These are phyloP conservation scores for Thelephora ganbajun DNA, from an alignment of 768 basidiomycete genomes.

Conservation along the genomic window DNA sequence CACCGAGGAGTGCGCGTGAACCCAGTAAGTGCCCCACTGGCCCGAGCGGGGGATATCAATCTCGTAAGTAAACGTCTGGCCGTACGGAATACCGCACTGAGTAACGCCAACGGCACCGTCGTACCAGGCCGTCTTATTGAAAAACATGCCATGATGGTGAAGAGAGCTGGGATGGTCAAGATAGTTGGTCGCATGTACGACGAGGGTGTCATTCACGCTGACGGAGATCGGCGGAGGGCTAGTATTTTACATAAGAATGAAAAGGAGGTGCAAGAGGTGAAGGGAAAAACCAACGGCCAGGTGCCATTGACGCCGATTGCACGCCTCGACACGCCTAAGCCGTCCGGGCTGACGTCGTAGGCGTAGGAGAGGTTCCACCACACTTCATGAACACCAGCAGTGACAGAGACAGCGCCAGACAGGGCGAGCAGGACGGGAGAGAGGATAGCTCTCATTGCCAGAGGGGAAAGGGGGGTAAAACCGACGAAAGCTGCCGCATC, in stretches of 20 bases:
- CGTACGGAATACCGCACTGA: conserved; percentile 80
- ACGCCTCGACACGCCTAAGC: conserved; percentile 47
- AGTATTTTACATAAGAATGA: background rate
- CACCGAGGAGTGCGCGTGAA: conserved; percentile 52
- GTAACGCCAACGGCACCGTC: conserved; percentile 77
- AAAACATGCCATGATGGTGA: conserved; percentile 94
- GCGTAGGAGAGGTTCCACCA: conserved; percentile 94
- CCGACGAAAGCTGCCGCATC: no score
- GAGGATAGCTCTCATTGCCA: background rate
- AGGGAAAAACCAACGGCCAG: conserved; percentile 64
- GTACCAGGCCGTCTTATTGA: conserved; percentile 77
- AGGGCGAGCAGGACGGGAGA: conserved; percentile 9
- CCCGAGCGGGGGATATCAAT: conserved; percentile 55
- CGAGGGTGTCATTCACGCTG: conserved; percentile 51
- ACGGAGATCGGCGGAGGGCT: conserved; percentile 79
- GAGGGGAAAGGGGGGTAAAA: no score
- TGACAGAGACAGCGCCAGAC: conserved; percentile 22
- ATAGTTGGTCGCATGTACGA: conserved; percentile 65
- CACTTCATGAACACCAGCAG: conserved; percentile 51
- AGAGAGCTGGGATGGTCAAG: conserved; percentile 54
- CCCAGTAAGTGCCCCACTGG: conserved; percentile 76
- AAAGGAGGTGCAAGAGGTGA: background rate
- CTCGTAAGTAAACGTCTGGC: conserved; percentile 56
- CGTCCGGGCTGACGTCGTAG: conserved; percentile 70
- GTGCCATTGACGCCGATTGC: conserved; percentile 84